Conservation (phyloP, 768 basidiomycete species). For the Ephemerocybe angulata region DNA sequence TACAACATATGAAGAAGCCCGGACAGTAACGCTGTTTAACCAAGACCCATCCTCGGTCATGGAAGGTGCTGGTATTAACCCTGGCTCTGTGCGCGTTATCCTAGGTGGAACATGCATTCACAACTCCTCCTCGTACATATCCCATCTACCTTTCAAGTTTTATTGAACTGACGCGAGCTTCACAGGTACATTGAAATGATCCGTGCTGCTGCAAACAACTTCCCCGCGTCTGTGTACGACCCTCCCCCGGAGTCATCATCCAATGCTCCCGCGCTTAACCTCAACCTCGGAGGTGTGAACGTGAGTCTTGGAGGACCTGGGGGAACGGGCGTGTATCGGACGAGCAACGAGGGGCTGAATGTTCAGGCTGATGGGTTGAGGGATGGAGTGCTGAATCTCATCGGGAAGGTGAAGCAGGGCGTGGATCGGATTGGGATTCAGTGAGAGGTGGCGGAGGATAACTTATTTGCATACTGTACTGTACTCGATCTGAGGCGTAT, state of each 20-base stretch:
- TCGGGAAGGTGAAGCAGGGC: conserved; percentile 87
- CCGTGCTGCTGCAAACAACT: conserved; percentile 59
- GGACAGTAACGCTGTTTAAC: conserved; percentile 81
- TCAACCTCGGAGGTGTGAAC: conserved; percentile 90
- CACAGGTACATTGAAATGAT: conserved; percentile 87
- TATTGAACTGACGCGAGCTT: conserved; percentile 8
- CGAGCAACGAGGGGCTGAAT: conserved; percentile 66
- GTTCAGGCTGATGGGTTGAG: conserved; percentile 85
- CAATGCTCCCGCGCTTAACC: conserved; percentile 76
- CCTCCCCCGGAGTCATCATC: conserved; percentile 72
- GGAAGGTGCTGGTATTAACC: conserved; percentile 43
- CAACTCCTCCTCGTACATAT: conserved; percentile 81
- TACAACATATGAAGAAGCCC: conserved; percentile 92
- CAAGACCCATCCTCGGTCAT: conserved; percentile 61
- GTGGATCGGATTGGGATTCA: conserved; percentile 61
- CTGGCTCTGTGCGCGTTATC: conserved; percentile 70
- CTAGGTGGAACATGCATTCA: conserved; percentile 95
- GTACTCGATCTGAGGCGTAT: neutral
- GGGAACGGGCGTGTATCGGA: conserved; percentile 82
- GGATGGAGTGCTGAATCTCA: conserved; percentile 82
- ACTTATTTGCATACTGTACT: conserved; percentile 3
- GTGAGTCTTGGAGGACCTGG: conserved; percentile 87
- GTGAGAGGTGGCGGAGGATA: conserved; percentile 19
- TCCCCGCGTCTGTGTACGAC: conserved; percentile 65
- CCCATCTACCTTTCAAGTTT: neutral